Percentiles rank a stretch among this genome's conserved stretches.
These are phyloP conservation scores for Triticum dicoccoides DNA, from an alignment of 176 grass and related monocot genomes.

Conservation along the genomic window DNA sequence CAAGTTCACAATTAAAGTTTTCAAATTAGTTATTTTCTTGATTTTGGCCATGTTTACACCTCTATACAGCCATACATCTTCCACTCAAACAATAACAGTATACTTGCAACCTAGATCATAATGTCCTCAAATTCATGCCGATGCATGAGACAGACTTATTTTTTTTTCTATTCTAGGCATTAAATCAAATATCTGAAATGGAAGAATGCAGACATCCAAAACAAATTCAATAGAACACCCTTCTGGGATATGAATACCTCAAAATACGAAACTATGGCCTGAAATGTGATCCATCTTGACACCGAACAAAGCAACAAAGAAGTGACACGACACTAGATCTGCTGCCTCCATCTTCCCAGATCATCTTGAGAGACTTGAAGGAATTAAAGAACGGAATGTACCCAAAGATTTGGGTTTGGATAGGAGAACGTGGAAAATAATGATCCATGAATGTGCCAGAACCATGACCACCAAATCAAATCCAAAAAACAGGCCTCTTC, in stretches of 20 bases:
- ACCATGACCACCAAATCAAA: neutral
- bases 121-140: neutral
- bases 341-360: neutral
- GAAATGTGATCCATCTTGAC: conserved; percentile 8
- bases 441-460: neutral
- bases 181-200: neutral
- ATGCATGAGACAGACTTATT: neutral
- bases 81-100: neutral
- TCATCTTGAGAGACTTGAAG: neutral
- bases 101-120: neutral
- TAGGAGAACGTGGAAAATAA: neutral
- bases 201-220: neutral
- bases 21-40: neutral
- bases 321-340: neutral
- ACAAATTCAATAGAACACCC: neutral
- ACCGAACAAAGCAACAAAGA: neutral
- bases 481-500: neutral
- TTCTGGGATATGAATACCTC: neutral
- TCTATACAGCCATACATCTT: neutral
- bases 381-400: neutral
- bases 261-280: neutral
- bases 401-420: neutral
- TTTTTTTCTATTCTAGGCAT: neutral
- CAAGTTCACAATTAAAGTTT: neutral
- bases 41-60: neutral